Evolutionary conservation across 129 eudicot genomes (phyloP), one percentile per base, ranked within the genome.

Genomic region (Silybum marianum): DNA sequence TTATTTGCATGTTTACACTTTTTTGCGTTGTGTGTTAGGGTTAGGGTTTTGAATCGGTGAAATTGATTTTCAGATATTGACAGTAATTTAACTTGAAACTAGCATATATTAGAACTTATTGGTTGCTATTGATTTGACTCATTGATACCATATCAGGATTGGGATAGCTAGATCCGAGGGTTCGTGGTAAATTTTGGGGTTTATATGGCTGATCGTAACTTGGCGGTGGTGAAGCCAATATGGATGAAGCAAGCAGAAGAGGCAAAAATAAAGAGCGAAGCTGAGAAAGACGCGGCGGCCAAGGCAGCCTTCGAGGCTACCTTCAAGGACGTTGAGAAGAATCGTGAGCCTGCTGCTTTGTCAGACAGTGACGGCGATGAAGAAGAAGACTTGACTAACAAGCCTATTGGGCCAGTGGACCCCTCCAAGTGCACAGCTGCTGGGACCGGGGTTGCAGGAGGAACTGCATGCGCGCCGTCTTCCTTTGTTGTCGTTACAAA

Each of bases 271-370:
- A 95, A 95, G 82, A 92, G 90, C 46, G 97, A 95, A 74, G 99
- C 99, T 40, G 99, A 95, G 84, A 95, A 95, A 84, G 85, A 81
- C 40, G 99, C 99, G 0, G 98, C 98, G 0, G 99, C 99, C 0
- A 96, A 96, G 83, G 99, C 98, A 18, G 99, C 99, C 4, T 96
- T 96, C 36, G 99, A 96, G 39, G 99, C 99, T 38, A 95, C 99
- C 6, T 95, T 95, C 78, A 93, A 91, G 84, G 89, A 87, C 40
- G 90, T 90, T 18, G 90, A 88, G 58, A 88, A 80, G 72, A 84
- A 13, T 39, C 83, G 87, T 77, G 84, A 80, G 83, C 75, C 88
- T 34, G 83, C 84, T 32, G 87, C 86, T 63, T 78, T 80, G 3
- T 88, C 94, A 0, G 90, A 88, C 32, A 84, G 92, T 69, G 94